Evolutionary conservation across 2,329 filamentous ascomycete genomes (phyloP).

Genomic region (Sporothrix mexicana): DNA sequence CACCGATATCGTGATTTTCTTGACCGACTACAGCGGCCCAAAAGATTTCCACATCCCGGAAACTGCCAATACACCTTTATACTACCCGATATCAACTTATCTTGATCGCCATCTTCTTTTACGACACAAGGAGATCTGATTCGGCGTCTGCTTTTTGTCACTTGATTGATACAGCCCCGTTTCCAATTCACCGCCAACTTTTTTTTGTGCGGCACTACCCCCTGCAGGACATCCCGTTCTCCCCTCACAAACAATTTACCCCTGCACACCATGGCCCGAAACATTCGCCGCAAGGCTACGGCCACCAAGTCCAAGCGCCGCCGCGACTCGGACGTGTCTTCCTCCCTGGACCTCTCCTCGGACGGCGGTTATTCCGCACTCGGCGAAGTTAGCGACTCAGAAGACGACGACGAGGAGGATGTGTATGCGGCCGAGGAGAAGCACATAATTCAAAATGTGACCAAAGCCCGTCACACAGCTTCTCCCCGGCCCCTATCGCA

Average conservation of each 20-base stretch:
- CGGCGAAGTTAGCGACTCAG: conserved; percentile 78
- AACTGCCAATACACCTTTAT: not conserved
- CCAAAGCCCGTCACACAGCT: conserved; percentile 47
- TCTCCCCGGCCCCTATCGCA: conserved; percentile 57
- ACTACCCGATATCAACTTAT: not conserved
- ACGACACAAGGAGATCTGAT: too few species aligned
- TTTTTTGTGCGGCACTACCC: conserved; percentile 37
- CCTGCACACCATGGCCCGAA: conserved; percentile 57
- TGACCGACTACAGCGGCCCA: not conserved
- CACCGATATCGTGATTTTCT: not conserved
- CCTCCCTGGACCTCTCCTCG: conserved; percentile 65
- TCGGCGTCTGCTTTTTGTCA: not conserved
- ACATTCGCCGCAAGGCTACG: conserved; percentile 56
- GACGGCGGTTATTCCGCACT: conserved; percentile 77
- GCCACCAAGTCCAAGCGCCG: conserved; percentile 54
- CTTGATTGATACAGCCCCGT: not conserved
- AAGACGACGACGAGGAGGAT: conserved; percentile 78
- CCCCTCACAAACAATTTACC: conserved; percentile 37
- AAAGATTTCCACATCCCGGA: not conserved
- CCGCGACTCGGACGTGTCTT: conserved; percentile 58
- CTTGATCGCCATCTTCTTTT: not conserved
- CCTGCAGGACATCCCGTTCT: conserved; percentile 23
- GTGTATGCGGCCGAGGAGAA: conserved; percentile 79
- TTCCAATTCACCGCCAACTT: conserved; percentile 46
- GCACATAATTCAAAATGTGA: conserved; percentile 64